Evolutionary conservation across 2,329 filamentous ascomycete genomes (phyloP), one percentile per base, ranked within the genome.

Genomic region (Amesomyces nigricolor): DNA sequence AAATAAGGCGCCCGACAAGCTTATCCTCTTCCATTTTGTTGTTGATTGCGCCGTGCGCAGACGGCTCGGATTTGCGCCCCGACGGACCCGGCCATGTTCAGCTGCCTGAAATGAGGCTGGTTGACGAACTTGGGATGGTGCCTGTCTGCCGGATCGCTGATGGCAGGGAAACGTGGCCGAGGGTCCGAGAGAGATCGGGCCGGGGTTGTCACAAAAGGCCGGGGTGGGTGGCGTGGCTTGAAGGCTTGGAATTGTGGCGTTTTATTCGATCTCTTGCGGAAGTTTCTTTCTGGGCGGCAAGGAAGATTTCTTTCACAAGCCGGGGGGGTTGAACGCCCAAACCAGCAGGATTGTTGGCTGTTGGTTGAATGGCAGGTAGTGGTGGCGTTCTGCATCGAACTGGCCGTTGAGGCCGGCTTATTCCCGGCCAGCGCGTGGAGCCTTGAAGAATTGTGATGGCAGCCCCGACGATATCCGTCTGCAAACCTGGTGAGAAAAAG

Each of bases 401-500:
- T 11, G 19, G 6, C 42, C 14, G 32, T 47, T 52, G 42, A 19
- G 14, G 11, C 50, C 50, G 32, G 19, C 30, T 42, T 46, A 39
- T 45, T 46, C 19, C 50, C 50, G 42, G 40, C 40, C 16, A 43
- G 42, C 14, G 11, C 42, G 11, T 44, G 42, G 26, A 13, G 5
- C 17, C 14, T 13, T 26, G 42, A 10, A 51, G 42, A 13, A 43
- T 35, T 30, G 16, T n/a, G 16, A 32, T 16, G 29, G 22, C 35
- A 32, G 43, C 13, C 39, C 42, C 43, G 50, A 17, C 16, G 22
- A 13, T 35, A 32, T 37, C 35, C 32, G 32, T 26, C 22, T 32
- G 17, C 53, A 11, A 47, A 51, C 46, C 53, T 42, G 40, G 32
- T 47, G 38, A 46, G 39, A 16, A 22, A 16, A n/a, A 47, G 11